Percentiles rank a stretch among this genome's conserved stretches.
Conservation (phyloP, 2,329 filamentous ascomycete genomes). For the Ceratocystiopsis brevicomis region DNA sequence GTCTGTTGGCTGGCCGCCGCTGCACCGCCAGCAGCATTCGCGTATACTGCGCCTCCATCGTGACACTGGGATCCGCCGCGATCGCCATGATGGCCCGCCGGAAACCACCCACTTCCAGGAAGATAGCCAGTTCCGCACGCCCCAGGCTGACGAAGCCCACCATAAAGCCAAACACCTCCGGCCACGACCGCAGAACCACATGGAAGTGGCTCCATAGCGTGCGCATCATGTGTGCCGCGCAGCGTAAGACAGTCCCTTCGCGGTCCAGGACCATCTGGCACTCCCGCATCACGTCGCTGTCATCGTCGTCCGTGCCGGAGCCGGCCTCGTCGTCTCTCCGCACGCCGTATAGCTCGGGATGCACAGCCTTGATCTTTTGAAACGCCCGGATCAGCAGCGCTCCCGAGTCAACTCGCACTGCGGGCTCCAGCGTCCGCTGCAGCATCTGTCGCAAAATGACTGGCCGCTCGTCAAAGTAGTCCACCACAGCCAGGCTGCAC, state of each 20-base stretch:
- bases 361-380: slow-evolving; percentile 27
- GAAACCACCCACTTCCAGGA: slow-evolving; percentile 45
- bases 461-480: slow-evolving; percentile 38
- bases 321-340: neutral
- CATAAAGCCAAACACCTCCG: slow-evolving; percentile 57
- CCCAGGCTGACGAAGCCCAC: slow-evolving; percentile 46
- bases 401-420: slow-evolving; percentile 34
- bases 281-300: slow-evolving; percentile 9
- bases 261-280: slow-evolving; percentile 13
- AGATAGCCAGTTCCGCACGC: slow-evolving; percentile 31
- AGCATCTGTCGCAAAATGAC: slow-evolving; percentile 45
- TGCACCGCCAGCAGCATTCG: slow-evolving; percentile 33
- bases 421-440: slow-evolving; percentile 36
- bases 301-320: slow-evolving; percentile 7
- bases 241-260: slow-evolving; percentile 16
- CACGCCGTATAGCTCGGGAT: slow-evolving; percentile 28
- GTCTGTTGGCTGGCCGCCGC: slow-evolving; percentile 29
- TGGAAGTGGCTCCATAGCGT: slow-evolving; percentile 46
- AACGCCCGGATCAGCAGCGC: slow-evolving; percentile 34
- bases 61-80: slow-evolving; percentile 34
- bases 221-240: slow-evolving; percentile 28
- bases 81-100: slow-evolving; percentile 39
- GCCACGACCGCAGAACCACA: slow-evolving; percentile 45
- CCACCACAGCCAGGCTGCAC: slow-evolving; percentile 39
- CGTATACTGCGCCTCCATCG: slow-evolving; percentile 34